Evolutionary conservation across 345 rosid genomes (phyloP).

Genomic region (Melaleuca quinquenervia): DNA sequence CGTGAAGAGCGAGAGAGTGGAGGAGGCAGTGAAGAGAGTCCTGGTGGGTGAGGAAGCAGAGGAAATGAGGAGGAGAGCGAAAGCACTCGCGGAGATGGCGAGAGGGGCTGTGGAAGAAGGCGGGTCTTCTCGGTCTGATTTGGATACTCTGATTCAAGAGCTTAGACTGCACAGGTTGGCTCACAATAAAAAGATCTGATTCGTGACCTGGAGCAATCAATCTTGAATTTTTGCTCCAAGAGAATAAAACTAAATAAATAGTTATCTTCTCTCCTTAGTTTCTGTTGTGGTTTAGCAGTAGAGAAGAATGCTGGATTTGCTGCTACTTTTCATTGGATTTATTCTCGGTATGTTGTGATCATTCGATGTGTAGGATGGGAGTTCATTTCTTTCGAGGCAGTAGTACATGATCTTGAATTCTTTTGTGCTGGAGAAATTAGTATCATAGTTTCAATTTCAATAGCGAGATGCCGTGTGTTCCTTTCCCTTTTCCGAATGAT

Average conservation of each 20-base stretch:
- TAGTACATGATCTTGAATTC: background rate
- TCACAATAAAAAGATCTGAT: background rate
- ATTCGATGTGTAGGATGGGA: background rate
- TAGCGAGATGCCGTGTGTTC: background rate
- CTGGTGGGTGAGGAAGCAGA: constrained; percentile 34
- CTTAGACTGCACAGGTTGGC: background rate
- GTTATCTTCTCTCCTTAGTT: background rate
- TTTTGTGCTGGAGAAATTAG: no score
- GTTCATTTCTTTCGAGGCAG: background rate
- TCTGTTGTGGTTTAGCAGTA: background rate
- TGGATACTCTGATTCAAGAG: constrained; percentile 11
- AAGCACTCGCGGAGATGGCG: constrained; percentile 6
- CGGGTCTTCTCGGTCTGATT: constrained; percentile 26
- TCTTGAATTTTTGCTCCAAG: background rate
- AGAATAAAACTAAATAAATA: background rate
- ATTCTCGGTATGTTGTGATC: background rate
- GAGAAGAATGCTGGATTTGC: background rate
- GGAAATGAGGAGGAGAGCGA: constrained; percentile 21
- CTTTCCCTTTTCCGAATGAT: background rate
- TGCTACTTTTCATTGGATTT: background rate
- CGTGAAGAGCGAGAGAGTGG: constrained; percentile 22
- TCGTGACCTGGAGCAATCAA: background rate
- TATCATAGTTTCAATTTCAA: background rate
- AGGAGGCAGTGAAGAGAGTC: constrained; percentile 24
- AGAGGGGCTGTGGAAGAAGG: constrained; percentile 24